Evolutionary conservation across 2,329 filamentous ascomycete genomes (phyloP).

Genomic region (Fusarium compactum): DNA sequence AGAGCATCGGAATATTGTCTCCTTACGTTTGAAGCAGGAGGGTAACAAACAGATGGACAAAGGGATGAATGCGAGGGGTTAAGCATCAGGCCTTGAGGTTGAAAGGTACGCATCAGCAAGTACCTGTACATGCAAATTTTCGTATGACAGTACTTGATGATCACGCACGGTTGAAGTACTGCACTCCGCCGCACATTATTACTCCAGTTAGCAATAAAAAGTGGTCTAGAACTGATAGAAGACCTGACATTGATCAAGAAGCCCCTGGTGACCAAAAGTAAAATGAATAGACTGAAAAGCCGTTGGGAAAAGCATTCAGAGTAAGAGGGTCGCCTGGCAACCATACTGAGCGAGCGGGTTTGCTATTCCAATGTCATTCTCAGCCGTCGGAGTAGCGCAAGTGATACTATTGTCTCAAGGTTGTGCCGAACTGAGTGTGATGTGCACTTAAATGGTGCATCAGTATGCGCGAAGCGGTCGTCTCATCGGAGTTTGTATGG

Average conservation of each 20-base stretch:
- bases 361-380: constrained; percentile 26
- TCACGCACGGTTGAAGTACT: constrained; percentile 53
- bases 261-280: constrained; percentile 1
- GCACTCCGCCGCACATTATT: constrained; percentile 39
- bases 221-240: constrained; percentile 44
- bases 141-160: constrained; percentile 53
- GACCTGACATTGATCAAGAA: constrained; percentile 29
- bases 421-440: constrained; percentile 41
- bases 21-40: constrained; percentile 7
- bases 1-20: constrained; percentile 27
- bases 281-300: background rate
- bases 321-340: constrained; percentile 7
- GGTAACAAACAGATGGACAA: constrained; percentile 21
- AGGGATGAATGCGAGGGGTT: constrained; percentile 28
- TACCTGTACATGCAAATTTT: constrained; percentile 52
- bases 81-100: constrained; percentile 13
- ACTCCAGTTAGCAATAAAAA: constrained; percentile 36
- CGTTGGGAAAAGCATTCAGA: constrained; percentile 1
- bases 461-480: constrained; percentile 39
- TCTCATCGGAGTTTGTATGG: constrained; percentile 21
- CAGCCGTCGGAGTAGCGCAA: constrained; percentile 31
- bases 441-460: constrained; percentile 26
- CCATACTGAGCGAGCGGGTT: constrained; percentile 18
- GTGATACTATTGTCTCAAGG: constrained; percentile 46
- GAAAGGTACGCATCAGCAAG: constrained; percentile 46